Percentiles rank a stretch among this genome's conserved stretches.
Conservation (phyloP, 2,329 filamentous ascomycete genomes). For the Phyllosticta capitalensis region DNA sequence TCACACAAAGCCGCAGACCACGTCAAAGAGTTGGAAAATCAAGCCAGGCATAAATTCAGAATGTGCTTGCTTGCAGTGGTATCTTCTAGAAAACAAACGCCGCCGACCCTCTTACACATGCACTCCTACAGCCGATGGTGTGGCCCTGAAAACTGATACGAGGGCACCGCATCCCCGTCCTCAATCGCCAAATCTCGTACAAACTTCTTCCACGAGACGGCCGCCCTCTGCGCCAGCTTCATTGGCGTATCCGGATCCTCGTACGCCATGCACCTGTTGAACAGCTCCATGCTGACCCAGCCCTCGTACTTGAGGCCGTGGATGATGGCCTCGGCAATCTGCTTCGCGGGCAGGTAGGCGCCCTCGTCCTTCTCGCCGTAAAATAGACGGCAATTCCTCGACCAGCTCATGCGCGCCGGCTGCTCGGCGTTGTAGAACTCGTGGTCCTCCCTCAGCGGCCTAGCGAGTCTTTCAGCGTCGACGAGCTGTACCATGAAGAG, state of each 20-base stretch:
- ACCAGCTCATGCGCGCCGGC: conserved; percentile 66
- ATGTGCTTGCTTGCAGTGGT: neutral
- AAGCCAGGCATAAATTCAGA: neutral
- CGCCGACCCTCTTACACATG: too few species aligned
- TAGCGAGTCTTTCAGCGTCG: conserved; percentile 55
- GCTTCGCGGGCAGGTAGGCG: conserved; percentile 57
- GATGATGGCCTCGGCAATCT: conserved; percentile 53
- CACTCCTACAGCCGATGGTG: neutral
- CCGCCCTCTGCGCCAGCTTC: conserved; percentile 45
- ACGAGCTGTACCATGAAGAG: conserved; percentile 71
- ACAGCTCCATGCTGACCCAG: conserved; percentile 64
- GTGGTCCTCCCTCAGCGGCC: conserved; percentile 50
- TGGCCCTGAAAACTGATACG: neutral
- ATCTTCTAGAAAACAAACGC: neutral
- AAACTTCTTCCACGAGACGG: conserved; percentile 43
- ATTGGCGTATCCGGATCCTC: conserved; percentile 43
- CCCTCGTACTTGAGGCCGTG: conserved; percentile 56
- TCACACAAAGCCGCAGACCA: neutral
- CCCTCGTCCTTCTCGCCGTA: conserved; percentile 53
- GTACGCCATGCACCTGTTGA: conserved; percentile 51
- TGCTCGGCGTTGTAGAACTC: conserved; percentile 50
- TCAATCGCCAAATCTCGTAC: conserved; percentile 25
- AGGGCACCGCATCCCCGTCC: neutral
- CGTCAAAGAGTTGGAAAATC: neutral
- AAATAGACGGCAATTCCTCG: conserved; percentile 61